phyloP scores from a whole-genome alignment of 139 green algal genomes.

The Trebouxia sp. region DNA sequence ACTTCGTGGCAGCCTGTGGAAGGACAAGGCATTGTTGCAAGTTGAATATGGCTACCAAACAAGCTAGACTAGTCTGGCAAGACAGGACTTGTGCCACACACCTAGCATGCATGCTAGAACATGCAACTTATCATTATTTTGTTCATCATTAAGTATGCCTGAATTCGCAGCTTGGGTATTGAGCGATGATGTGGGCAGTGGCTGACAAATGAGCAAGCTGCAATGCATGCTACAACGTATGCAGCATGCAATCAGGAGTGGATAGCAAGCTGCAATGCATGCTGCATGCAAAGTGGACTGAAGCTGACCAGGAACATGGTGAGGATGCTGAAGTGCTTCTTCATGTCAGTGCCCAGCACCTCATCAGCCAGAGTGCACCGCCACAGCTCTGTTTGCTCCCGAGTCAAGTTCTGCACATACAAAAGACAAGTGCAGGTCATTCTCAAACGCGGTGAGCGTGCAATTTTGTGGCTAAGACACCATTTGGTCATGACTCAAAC shows the following conservation, averaged over 20 bases:
- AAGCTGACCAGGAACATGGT: neutral
- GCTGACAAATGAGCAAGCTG: too few relatives aligned
- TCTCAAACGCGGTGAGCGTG: too few relatives aligned
- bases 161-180: neutral
- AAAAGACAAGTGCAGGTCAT: neutral
- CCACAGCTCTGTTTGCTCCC: neutral
- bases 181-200: neutral
- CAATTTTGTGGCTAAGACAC: too few relatives aligned
- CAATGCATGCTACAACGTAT: neutral
- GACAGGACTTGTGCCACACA: neutral
- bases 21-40: neutral
- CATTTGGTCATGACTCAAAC: too few relatives aligned
- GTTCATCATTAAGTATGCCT: neutral
- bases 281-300: neutral
- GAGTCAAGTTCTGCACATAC: neutral
- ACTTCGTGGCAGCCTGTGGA: neutral
- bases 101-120: neutral
- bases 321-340: conserved; percentile 11
- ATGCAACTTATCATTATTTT: too few relatives aligned
- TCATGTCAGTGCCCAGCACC: conserved; percentile 5
- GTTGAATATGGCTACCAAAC: neutral
- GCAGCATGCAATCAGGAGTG: neutral
- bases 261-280: neutral
- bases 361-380: neutral
- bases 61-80: neutral